Evolutionary conservation across 2,329 filamentous ascomycete species (phyloP).

Genomic region (Grosmannia clavigera): DNA sequence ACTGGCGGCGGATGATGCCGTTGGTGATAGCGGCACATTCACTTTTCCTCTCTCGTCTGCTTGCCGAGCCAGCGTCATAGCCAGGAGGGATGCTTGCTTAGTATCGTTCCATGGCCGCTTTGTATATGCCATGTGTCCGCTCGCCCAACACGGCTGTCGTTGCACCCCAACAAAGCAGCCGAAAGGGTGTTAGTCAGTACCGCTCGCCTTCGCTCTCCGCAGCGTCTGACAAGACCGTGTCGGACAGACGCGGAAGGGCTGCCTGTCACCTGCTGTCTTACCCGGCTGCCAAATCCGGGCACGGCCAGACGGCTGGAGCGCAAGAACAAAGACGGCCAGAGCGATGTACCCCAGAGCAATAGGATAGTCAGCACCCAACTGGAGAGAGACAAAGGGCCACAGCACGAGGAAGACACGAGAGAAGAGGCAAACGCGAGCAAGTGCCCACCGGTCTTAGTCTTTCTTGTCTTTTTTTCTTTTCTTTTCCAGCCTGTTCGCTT

Average conservation of each 20-base stretch:
- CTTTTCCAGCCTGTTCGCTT: not conserved
- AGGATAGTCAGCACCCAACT: constrained; percentile 11
- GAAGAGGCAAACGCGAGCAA: not conserved
- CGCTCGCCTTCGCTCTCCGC: not conserved
- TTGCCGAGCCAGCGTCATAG: too few relatives aligned
- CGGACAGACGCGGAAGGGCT: not conserved
- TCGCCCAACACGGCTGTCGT: not conserved
- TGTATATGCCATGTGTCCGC: not conserved
- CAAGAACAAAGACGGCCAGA: constrained; percentile 4
- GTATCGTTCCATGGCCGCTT: not conserved
- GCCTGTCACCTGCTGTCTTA: constrained; percentile 1
- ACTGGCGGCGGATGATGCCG: not conserved
- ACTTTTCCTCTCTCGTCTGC: too few relatives aligned
- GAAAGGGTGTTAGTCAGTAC: not conserved
- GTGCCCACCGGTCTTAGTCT: not conserved
- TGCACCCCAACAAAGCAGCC: not conserved
- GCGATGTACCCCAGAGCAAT: not conserved
- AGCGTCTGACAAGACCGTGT: not conserved
- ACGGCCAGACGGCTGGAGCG: not conserved
- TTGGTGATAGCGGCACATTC: not conserved
- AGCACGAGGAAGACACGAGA: not conserved
- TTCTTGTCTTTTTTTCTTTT: not conserved
- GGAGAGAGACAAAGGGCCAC: constrained; percentile 6
- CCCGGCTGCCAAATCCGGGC: not conserved
- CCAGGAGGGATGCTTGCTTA: too few relatives aligned